Percentiles rank a stretch among this genome's conserved stretches.
Evolutionary conservation across 2,329 filamentous ascomycete genomes (phyloP).

Genomic region (Xylaria hypoxylon): DNA sequence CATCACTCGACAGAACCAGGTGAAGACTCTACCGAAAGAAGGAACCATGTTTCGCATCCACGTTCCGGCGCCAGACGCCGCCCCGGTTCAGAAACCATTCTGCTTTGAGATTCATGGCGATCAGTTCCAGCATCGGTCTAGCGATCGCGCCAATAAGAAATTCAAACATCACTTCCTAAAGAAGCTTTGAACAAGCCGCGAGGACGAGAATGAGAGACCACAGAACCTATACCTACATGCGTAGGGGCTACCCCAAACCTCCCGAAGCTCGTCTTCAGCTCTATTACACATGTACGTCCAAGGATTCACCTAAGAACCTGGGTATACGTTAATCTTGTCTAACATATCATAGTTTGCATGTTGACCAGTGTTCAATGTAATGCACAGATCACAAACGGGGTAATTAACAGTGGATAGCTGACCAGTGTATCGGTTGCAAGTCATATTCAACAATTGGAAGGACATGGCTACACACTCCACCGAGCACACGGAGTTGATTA

Average conservation of each 20-base stretch:
- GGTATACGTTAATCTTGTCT: neutral
- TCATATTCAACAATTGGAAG: neutral
- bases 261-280: neutral
- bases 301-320: too few relatives aligned
- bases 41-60: conserved; percentile 85
- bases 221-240: neutral
- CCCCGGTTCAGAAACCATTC: conserved; percentile 55
- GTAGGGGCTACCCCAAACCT: neutral
- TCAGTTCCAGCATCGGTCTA: conserved; percentile 84
- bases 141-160: conserved; percentile 89
- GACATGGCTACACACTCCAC: neutral
- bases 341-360: neutral
- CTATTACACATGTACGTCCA: conserved; percentile 4
- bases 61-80: conserved; percentile 60
- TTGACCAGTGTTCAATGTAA: neutral
- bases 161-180: conserved; percentile 87
- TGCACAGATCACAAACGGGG: neutral
- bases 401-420: neutral
- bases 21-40: conserved; percentile 90
- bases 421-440: neutral
- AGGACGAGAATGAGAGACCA: neutral
- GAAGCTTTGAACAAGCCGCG: conserved; percentile 64
- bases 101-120: conserved; percentile 89
- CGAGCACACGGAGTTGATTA: neutral
- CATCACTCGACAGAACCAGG: conserved; percentile 74